These are phyloP conservation scores for Coemansia sp. DNA, from an alignment of 192 early-diverging fungal species.

Conservation along the genomic window DNA sequence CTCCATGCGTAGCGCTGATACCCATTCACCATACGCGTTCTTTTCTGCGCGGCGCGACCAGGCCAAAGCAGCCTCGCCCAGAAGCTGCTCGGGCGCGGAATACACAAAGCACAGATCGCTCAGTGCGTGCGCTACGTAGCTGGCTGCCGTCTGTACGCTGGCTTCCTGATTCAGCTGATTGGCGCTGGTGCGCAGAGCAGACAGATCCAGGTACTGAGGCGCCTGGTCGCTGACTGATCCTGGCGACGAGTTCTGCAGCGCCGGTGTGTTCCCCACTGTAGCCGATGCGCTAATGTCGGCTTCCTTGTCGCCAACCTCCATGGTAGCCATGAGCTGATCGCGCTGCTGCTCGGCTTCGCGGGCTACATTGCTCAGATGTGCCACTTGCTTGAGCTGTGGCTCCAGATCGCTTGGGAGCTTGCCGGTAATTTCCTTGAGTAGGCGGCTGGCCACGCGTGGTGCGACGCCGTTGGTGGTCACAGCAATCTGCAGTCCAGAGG, in stretches of 20 bases:
- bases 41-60: conserved; percentile 65
- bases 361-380: conserved; percentile 48
- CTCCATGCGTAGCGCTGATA: conserved; percentile 72
- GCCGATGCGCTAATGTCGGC: conserved; percentile 9
- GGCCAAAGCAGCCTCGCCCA: conserved; percentile 61
- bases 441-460: conserved; percentile 62
- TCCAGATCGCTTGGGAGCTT: conserved; percentile 61
- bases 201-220: conserved; percentile 18
- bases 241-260: conserved; percentile 18
- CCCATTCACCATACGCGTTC: conserved; percentile 69
- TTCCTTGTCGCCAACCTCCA: conserved; percentile 57
- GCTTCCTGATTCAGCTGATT: conserved; percentile 30
- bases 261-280: conserved; percentile 34
- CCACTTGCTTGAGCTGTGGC: conserved; percentile 60
- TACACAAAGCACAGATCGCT: conserved; percentile 84
- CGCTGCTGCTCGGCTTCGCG: conserved; percentile 52
- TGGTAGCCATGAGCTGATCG: conserved; percentile 33
- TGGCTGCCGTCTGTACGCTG: conserved; percentile 64
- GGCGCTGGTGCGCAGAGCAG: conserved; percentile 11
- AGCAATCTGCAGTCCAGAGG: conserved; percentile 68
- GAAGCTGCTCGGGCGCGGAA: conserved; percentile 59
- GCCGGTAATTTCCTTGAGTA: conserved; percentile 61
- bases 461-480: conserved; percentile 76
- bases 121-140: conserved; percentile 75
- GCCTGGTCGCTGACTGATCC: conserved; percentile 35